phyloP scores from a whole-genome alignment of 169 alveolate genomes.

The Cryptosporidium baileyi region DNA sequence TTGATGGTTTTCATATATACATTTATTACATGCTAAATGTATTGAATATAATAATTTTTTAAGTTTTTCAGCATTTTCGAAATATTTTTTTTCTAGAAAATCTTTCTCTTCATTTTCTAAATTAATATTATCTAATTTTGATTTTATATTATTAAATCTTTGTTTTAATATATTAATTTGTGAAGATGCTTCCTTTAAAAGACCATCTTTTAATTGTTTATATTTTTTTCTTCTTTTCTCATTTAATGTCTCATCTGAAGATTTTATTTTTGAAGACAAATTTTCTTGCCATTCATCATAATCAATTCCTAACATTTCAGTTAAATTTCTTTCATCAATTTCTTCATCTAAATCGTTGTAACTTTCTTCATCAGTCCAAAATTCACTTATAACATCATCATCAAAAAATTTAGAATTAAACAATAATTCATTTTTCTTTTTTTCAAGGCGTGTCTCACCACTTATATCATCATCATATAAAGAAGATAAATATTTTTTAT shows the following conservation, averaged over 20 bases:
- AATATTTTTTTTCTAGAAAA: neutral
- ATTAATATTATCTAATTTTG: neutral
- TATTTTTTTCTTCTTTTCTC: constrained; percentile 9
- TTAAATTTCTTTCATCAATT: constrained; percentile 26
- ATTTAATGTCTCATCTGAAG: constrained; percentile 19
- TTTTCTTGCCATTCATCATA: constrained; percentile 35
- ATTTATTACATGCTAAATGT: constrained; percentile 27
- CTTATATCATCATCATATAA: constrained; percentile 14
- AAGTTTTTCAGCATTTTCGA: neutral
- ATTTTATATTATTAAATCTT: neutral
- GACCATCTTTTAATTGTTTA: neutral
- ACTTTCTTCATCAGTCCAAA: constrained; percentile 68
- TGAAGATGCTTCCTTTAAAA: constrained; percentile 44
- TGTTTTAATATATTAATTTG: constrained; percentile 29
- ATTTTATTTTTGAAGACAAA: neutral
- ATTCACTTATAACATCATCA: constrained; percentile 59
- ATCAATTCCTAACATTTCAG: constrained; percentile 31
- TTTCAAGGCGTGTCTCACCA: constrained; percentile 50
- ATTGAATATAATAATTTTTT: constrained; percentile 6
- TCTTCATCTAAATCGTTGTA: constrained; percentile 28
- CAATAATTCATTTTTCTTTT: constrained; percentile 37
- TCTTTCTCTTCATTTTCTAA: neutral
- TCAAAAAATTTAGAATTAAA: constrained; percentile 12
- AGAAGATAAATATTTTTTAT: neutral
- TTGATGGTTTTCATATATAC: constrained; percentile 46